Base-by-base conservation (phyloP, 768 basidiomycete species). In the Panellus pusillus region DNA sequence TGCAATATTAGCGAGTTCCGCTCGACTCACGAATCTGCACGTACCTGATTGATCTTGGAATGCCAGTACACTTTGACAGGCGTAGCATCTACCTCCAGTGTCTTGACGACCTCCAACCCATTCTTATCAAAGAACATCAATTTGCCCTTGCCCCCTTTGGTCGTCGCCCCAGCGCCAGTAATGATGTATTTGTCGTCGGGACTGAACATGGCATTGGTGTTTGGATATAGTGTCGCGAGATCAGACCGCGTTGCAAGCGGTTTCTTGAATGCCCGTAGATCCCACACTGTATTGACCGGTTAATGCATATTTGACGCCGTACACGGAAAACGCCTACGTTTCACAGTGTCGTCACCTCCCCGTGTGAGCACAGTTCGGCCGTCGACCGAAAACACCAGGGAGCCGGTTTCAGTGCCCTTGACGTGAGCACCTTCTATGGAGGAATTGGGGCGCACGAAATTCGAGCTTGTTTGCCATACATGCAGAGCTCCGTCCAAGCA, bases 41-140 rank as follows among this genome's bases (percentile, higher is more conserved):
- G 62, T 58, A 90, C 92, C 80, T 97, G 93, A 75, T 99, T 99
- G 77, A 99, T 98, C 71, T 91, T 92, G 6, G 91, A 83, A 74
- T 98, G 97, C 97, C 97, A 99, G 24, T 80, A 72, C 2, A 98
- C 91, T 65, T 87, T 89, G 52, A 99, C 91, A 9, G 97, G 93
- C 32, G 86, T 89, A 20, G 86, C 78, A 40, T 85, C 86, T 63
- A 90, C 81, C 51, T 78, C 81, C 40, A 93, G 62, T 39, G 79
- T 77, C 71, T 87, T 87, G 48, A 76, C 83, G 44, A 86, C 79
- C 55, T 86, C 84, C 40, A 97, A 71, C 36, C 77, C 79, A 52
- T 86, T 81, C 65, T 86, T 86, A 53, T 75, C 75, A 70, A 98
- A 66, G 63, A 96, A 86, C 52, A 90, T 69, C 50, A 98, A 73